Conservation (phyloP, 2,329 filamentous ascomycete genomes). For the Phialophora verrucosa region DNA sequence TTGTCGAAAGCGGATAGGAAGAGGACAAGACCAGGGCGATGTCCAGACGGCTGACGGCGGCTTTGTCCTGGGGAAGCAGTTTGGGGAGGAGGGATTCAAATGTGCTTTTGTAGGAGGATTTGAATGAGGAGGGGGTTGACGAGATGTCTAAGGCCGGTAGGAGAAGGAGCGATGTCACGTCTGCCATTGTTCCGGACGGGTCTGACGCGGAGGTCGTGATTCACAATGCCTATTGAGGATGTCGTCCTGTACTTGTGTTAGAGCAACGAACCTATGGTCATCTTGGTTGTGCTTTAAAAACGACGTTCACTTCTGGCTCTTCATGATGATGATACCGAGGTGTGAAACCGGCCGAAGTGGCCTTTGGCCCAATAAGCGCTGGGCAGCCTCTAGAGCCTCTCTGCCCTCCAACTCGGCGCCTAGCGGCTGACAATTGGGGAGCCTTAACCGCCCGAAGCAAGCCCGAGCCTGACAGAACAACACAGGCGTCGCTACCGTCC, state of each 20-base stretch:
- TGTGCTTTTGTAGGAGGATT: constrained; percentile 33
- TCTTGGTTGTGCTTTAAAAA: background rate
- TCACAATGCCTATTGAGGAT: background rate
- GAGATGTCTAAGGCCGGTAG: constrained; percentile 28
- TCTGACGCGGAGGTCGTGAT: background rate
- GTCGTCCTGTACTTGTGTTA: background rate
- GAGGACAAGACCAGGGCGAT: constrained; percentile 30
- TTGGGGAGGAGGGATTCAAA: constrained; percentile 34
- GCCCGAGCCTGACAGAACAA: constrained; percentile 7
- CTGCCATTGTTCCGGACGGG: background rate
- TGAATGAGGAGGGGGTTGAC: constrained; percentile 23
- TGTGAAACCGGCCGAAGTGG: background rate
- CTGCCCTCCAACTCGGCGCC: constrained; percentile 3
- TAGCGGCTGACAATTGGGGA: constrained; percentile 15
- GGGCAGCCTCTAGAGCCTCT: background rate
- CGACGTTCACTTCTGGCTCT: background rate
- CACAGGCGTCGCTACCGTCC: constrained; percentile 1
- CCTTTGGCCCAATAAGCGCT: background rate
- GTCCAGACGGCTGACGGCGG: constrained; percentile 26
- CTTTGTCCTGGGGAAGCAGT: constrained; percentile 24
- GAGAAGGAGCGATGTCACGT: constrained; percentile 28
- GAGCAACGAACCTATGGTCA: background rate
- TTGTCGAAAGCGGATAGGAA: constrained; percentile 23
- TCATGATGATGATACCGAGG: background rate
- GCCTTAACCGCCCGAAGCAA: background rate